These are phyloP conservation scores for Casuarina cunninghamiana DNA, from an alignment of 306 rosid species.

Conservation along the genomic window DNA sequence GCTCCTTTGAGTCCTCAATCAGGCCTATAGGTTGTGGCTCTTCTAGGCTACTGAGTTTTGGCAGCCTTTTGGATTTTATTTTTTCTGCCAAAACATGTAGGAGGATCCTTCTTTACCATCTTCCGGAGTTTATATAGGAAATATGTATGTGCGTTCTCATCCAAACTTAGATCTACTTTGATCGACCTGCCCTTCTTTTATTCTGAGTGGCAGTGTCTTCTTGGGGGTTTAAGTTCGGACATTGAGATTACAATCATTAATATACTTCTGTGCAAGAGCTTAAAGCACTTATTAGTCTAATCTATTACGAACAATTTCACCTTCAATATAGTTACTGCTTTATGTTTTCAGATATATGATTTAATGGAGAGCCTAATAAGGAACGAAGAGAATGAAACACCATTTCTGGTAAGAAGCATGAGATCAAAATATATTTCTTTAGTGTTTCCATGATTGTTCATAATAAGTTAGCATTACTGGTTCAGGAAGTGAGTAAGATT, in stretches of 20 bases:
- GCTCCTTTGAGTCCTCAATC: background rate
- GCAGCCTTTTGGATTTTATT: background rate
- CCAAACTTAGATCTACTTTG: background rate
- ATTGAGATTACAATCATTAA: background rate
- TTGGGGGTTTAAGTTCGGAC: background rate
- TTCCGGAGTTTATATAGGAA: background rate
- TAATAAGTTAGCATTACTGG: conserved; percentile 35
- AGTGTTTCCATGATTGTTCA: conserved; percentile 20
- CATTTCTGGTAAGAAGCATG: conserved; percentile 62
- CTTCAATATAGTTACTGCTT: conserved; percentile 15
- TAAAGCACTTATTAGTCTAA: background rate
- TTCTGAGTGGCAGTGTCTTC: conserved; percentile 9
- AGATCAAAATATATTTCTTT: conserved; percentile 20
- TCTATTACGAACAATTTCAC: conserved; percentile 13
- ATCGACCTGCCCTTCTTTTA: conserved; percentile 13
- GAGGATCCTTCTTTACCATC: background rate
- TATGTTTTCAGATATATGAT: conserved; percentile 61
- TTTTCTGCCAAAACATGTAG: background rate
- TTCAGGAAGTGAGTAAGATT: conserved; percentile 73
- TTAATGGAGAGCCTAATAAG: conserved; percentile 70
- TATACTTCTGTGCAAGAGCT: conserved; percentile 2
- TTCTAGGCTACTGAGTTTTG: conserved; percentile 10
- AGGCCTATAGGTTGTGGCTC: background rate
- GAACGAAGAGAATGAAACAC: conserved; percentile 55
- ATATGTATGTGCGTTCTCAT: background rate